Evolutionary conservation across 805 yeast species (phyloP), one percentile per base, ranked within the genome.

Genomic region (Wickerhamomyces strasburgensis): DNA sequence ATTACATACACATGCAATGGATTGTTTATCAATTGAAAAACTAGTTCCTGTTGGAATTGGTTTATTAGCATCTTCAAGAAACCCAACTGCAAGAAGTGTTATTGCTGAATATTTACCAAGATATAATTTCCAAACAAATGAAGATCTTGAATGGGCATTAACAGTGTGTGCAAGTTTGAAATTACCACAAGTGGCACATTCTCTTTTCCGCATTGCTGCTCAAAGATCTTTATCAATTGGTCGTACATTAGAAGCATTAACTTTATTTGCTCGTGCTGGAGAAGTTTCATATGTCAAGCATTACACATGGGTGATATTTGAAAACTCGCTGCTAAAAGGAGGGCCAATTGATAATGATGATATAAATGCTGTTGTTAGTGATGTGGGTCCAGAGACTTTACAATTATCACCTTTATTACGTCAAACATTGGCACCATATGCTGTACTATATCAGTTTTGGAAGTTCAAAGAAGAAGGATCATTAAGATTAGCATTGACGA

Each of bases 121-220:
- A 16, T 83, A 66, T 52, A 67, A 78, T 30, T 78, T 78, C 50
- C 61, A 70, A 37, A 78, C 80, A 7, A 81, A 79, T 51, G 89
- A 83, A 54, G 94, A 84, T 53, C 67, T 81, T 43, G 93, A 84
- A 56, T 84, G 90, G 90, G 73, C 80, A 31, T 61, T 84, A 35
- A 73, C 85, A 3, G 65, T 84, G 5, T 82, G 90, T 61, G 84
- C 88, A 10, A 71, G 79, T 47, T 65, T 83, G 54, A 74, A 72
- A 48, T 56, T 83, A 29, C 67, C 76, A n/a, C 60, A 68, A 6
- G 77, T 84, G 10, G 76, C 84, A 0, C 68, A 68, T 39, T 64
- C 68, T 23, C 62, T 84, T 4, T 80, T 72, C 56, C 42, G 58
- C 17, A 55, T 38, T 24, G 58, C 57, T 14, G 59, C 51, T 4